Percentiles rank a stretch among this genome's conserved stretches.
phyloP scores from a whole-genome alignment of 2,329 filamentous ascomycete genomes.

The Colletotrichum chrysophilum region DNA sequence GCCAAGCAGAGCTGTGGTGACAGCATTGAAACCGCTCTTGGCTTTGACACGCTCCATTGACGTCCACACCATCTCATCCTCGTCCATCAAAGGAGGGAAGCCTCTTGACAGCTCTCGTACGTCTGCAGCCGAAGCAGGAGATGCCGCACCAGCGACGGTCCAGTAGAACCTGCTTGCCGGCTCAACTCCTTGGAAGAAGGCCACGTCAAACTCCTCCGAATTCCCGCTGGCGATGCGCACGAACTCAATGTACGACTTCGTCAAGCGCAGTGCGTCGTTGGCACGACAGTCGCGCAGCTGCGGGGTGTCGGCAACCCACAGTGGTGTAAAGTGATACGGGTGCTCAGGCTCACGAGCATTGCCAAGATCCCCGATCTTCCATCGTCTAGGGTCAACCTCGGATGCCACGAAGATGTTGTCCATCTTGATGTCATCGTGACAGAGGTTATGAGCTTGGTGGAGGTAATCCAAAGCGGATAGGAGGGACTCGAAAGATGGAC shows the following conservation, averaged over 20 bases:
- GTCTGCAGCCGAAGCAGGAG: background rate
- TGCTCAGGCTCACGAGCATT: conserved; percentile 34
- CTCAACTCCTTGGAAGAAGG: conserved; percentile 27
- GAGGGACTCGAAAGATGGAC: conserved; percentile 32
- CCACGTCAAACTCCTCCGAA: conserved; percentile 26
- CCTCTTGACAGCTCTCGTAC: background rate
- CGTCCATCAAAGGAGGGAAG: background rate
- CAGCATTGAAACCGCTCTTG: background rate
- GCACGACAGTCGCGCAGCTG: conserved; percentile 34
- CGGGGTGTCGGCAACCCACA: conserved; percentile 32
- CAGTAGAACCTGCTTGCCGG: conserved; percentile 33
- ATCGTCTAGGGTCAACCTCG: conserved; percentile 22
- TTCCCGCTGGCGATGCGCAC: conserved; percentile 27
- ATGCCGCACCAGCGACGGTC: conserved; percentile 1
- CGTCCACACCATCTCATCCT: conserved; percentile 1
- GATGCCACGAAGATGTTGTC: conserved; percentile 35
- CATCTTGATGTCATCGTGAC: conserved; percentile 38
- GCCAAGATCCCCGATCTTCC: conserved; percentile 36
- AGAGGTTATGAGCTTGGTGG: conserved; percentile 29
- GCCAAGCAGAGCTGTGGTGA: background rate
- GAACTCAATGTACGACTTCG: conserved; percentile 34
- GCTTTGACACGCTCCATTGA: background rate
- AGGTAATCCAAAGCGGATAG: conserved; percentile 29
- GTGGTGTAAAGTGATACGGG: conserved; percentile 32
- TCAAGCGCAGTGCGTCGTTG: conserved; percentile 36